Conservation (phyloP, 352 stramenopile species). For the Pythium aristosporum region DNA sequence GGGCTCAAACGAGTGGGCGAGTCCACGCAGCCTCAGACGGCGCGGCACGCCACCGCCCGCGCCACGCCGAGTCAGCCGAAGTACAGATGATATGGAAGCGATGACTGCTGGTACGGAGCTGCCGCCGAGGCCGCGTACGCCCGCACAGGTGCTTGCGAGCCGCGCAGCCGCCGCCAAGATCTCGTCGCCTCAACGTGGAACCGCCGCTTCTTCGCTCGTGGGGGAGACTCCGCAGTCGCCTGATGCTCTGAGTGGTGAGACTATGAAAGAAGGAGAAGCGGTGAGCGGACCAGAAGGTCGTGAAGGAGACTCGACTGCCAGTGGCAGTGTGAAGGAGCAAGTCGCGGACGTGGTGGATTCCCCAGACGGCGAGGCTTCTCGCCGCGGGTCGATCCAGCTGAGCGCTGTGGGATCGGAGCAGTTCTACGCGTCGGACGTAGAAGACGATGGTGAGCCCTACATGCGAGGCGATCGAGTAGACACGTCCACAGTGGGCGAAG, state of each 20-base stretch:
- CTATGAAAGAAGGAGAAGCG: not conserved
- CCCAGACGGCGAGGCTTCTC: not conserved
- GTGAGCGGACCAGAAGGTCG: not conserved
- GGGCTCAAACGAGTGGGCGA: conserved; percentile 22
- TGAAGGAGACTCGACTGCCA: not conserved
- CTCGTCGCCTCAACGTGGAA: not conserved
- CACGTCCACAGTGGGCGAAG: conserved; percentile 27
- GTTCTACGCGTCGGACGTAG: not conserved
- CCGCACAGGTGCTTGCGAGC: conserved; percentile 25
- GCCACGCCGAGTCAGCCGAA: conserved; percentile 18
- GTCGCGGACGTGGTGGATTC: not conserved
- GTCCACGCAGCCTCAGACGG: conserved; percentile 12
- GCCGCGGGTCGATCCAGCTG: conserved; percentile 13
- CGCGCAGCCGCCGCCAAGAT: conserved; percentile 14
- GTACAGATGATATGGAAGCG: not conserved
- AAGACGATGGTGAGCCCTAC: conserved; percentile 12
- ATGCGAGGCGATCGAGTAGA: conserved; percentile 23
- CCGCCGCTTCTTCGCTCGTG: not conserved
- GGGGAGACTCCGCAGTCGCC: not conserved
- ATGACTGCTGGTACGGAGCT: not conserved
- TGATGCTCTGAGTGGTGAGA: not conserved
- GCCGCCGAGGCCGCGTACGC: conserved; percentile 14
- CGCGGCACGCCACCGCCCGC: conserved; percentile 23
- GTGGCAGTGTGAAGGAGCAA: not conserved
- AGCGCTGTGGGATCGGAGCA: conserved; percentile 16